Evolutionary conservation across 1,139 yeast species (phyloP), one percentile per base, ranked within the genome.

Genomic region (Hemisphaericaspora lyxosophila): DNA sequence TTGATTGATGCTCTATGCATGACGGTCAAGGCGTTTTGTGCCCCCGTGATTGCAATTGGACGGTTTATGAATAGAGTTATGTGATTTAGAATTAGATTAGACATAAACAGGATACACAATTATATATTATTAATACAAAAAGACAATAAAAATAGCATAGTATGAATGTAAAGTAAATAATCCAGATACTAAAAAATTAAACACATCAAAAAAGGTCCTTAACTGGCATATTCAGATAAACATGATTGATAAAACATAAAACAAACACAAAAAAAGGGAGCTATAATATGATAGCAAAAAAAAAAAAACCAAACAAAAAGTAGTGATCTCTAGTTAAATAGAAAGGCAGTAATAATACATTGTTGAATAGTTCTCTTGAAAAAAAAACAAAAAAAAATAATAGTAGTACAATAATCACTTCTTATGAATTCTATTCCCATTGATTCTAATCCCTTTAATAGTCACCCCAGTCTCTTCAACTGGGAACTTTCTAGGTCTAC

Each of bases 401-500:
- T n/a, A n/a, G n/a, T n/a, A n/a, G n/a, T n/a, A n/a, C n/a, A n/a
- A n/a, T n/a, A n/a, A n/a, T n/a, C 4, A 28, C 31, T 28, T 43
- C 36, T 44, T 46, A 8, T 33, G 31, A 17, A 40, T 32, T 15
- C 42, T 47, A 24, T 60, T 56, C 5, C 76, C 77, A 42, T 65
- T 68, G 4, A 71, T 71, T 41, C 73, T 56, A 13, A 70, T 64
- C 1, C 77, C 76, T 47, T 65, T 68, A 33, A 71, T 72, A 9
- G 75, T 70, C 5, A 70, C 54, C 3, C 77, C 77, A n/a, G 75
- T 68, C 44, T 70, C 70, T 42, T 70, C 78, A 9, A 70, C 57
- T 0, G 78, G 75, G 43, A 72, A 71, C 48, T 75, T 75, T 45
- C 80, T 59, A 4, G 80, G 80, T 47, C 80, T 58, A 11, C 80